Evolutionary conservation across 1,139 yeast species (phyloP), one percentile per base, ranked within the genome.

Genomic region (Suhomyces panamericanus): DNA sequence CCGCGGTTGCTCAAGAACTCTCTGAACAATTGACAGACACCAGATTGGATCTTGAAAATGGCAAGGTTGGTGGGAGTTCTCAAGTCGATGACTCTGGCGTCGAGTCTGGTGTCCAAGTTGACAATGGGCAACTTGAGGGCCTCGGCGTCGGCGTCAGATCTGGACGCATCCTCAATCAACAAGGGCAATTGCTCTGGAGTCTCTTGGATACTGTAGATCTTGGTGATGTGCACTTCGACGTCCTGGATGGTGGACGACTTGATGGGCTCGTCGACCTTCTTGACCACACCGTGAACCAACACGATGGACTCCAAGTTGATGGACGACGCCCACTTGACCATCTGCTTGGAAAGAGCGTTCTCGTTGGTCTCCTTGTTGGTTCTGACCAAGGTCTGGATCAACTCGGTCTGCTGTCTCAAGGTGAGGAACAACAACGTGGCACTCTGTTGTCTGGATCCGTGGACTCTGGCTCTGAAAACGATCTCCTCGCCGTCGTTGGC

Each of bases 31-130:
- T 78, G 76, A 64, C 95, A 82, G 47, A 95, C 95, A 57, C 91
- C 99, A 39, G 93, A 80, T 71, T 88, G 95, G 60, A 95, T 85
- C 71, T 83, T 86, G 82, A 95, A 93, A 57, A 93, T 93, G 42
- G 99, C 96, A 73, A 93, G 98, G 76, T 93, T 93, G 47, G 99
- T 91, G 44, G 87, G 87, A 8, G 99, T 93, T 78, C 99, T 85
- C 64, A 93, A 78, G 64, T 93, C 99, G 67, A 93, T 90, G 43
- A 91, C 96, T 67, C 99, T 84, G 48, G 95, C 75, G 66, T 95
- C 98, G 59, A 93, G 80, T 67, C 99, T 83, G 37, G 99, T 95
- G 70, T 95, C 99, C 65, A 93, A 82, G 71, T 91, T 91, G 55
- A 93, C 98, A 36, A 88, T 86, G 41, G 97, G 98, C 57, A 91